These are phyloP conservation scores for Fusarium liriodendri DNA, from an alignment of 2,329 filamentous ascomycete species.

Conservation along the genomic window DNA sequence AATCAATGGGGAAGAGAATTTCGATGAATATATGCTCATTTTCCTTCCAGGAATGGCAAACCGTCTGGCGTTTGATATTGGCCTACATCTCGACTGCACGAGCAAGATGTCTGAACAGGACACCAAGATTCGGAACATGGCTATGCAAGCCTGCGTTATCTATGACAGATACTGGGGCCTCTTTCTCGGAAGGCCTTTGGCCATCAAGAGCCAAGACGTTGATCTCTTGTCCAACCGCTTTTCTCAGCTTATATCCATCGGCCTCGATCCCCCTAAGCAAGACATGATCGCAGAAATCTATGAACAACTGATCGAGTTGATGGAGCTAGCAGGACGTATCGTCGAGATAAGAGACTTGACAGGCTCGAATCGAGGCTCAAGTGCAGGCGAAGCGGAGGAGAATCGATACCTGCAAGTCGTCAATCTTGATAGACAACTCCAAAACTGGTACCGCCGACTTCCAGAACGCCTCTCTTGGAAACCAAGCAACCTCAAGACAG, in stretches of 20 bases:
- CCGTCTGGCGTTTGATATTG: conserved; percentile 59
- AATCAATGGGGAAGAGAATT: background rate
- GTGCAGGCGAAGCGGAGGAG: conserved; percentile 52
- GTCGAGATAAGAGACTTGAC: conserved; percentile 56
- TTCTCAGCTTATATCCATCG: conserved; percentile 53
- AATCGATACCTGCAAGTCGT: conserved; percentile 62
- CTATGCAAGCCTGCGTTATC: conserved; percentile 62
- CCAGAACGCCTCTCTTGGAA: conserved; percentile 62
- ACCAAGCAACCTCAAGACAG: conserved; percentile 62
- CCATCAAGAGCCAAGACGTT: conserved; percentile 64
- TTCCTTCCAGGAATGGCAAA: conserved; percentile 53
- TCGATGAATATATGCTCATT: background rate
- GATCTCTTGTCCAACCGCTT: conserved; percentile 59
- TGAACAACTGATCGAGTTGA: conserved; percentile 64
- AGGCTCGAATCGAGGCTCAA: conserved; percentile 47
- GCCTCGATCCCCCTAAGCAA: conserved; percentile 28
- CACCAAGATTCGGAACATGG: conserved; percentile 61
- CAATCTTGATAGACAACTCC: conserved; percentile 63
- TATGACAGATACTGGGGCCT: conserved; percentile 67
- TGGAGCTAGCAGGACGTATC: conserved; percentile 65
- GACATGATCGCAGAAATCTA: conserved; percentile 54
- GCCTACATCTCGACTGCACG: conserved; percentile 60
- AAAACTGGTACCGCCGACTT: conserved; percentile 64
- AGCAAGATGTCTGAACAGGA: conserved; percentile 58
- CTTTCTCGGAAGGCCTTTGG: conserved; percentile 64